Percentiles rank a stretch among this genome's conserved stretches.
Evolutionary conservation across 2,329 filamentous ascomycete genomes (phyloP).

Genomic region (Exophiala lecanii-corni): DNA sequence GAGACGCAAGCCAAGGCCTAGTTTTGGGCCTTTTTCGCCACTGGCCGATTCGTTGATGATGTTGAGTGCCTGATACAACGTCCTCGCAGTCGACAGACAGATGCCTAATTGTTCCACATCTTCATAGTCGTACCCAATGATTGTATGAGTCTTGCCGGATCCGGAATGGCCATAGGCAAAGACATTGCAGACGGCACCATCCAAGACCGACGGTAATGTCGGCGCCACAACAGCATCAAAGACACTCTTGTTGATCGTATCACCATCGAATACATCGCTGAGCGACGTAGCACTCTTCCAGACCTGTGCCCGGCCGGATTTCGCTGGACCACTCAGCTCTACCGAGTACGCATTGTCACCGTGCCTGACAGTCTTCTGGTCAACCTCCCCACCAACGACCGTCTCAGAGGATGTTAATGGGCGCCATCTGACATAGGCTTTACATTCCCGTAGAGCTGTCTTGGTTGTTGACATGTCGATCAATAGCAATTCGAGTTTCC

Average conservation of each 20-base stretch:
- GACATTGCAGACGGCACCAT: constrained; percentile 38
- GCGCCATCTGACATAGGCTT: constrained; percentile 20
- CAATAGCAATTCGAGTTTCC: no score
- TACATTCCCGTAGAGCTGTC: constrained; percentile 2
- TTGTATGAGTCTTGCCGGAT: constrained; percentile 41
- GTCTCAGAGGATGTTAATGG: constrained; percentile 10
- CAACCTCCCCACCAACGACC: constrained; percentile 6
- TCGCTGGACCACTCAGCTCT: not conserved
- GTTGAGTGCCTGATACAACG: constrained; percentile 30
- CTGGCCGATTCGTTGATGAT: constrained; percentile 24
- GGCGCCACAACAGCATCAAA: constrained; percentile 33
- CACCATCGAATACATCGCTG: constrained; percentile 23
- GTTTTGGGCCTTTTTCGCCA: constrained; percentile 4
- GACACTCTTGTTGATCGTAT: constrained; percentile 28
- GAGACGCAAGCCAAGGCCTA: constrained; percentile 38
- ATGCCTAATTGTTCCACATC: constrained; percentile 33
- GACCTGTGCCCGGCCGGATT: constrained; percentile 7
- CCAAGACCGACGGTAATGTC: constrained; percentile 32
- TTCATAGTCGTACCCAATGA: constrained; percentile 42
- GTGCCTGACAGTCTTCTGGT: constrained; percentile 6
- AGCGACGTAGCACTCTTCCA: constrained; percentile 30
- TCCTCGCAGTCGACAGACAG: constrained; percentile 34
- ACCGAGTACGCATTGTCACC: not conserved
- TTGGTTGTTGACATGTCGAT: no score
- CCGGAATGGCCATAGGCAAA: constrained; percentile 44